These are phyloP conservation scores for Calonectria naviculata DNA, from an alignment of 2,329 filamentous ascomycete genomes.

Conservation along the genomic window DNA sequence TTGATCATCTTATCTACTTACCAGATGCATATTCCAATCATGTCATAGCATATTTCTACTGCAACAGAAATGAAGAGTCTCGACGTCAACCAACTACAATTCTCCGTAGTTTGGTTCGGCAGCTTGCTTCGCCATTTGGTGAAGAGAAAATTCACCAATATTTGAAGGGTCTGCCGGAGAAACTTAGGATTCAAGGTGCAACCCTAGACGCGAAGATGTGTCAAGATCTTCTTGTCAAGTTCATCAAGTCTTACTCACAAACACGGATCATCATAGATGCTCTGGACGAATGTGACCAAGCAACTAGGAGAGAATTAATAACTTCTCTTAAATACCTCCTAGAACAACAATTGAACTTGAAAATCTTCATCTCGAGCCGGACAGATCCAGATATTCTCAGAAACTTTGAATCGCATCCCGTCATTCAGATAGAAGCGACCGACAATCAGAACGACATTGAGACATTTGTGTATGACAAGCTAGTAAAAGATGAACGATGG, in stretches of 20 bases:
- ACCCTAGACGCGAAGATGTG: neutral
- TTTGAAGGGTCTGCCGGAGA: neutral
- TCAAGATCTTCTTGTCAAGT: neutral
- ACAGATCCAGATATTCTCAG: neutral
- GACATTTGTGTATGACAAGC: neutral
- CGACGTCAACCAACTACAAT: neutral
- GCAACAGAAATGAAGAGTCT: conserved; percentile 9
- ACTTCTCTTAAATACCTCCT: neutral
- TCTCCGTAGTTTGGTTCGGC: neutral
- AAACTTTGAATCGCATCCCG: neutral
- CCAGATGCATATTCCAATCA: neutral
- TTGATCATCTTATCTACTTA: conserved; percentile 4
- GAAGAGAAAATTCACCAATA: neutral
- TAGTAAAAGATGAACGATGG: neutral
- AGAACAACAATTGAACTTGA: neutral
- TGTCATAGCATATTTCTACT: conserved; percentile 21
- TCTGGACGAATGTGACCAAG: conserved; percentile 16
- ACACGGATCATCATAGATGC: conserved; percentile 20
- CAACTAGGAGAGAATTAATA: neutral
- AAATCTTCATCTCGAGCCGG: conserved; percentile 19
- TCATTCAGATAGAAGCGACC: conserved; percentile 10
- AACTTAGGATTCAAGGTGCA: neutral
- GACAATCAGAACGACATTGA: conserved; percentile 12
- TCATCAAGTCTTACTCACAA: neutral
- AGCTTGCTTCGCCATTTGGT: neutral